Base-by-base conservation (phyloP, 139 green algal species). In the Nannochloris sp. region DNA sequence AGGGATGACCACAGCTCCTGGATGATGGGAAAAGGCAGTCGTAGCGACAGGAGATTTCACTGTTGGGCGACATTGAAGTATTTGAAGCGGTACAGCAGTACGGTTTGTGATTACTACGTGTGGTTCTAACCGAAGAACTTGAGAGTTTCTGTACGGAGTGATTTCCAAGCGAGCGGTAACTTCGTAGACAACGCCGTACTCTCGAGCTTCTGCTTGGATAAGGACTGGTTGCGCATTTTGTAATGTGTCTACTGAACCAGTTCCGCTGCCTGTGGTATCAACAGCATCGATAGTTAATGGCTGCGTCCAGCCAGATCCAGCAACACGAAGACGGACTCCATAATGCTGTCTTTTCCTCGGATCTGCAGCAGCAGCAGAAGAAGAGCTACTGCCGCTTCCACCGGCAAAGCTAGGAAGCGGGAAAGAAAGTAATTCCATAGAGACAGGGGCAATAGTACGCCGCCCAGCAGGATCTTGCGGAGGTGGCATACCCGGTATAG, bases 91-190 rank as follows among this genome's bases (percentile, higher is more conserved):
- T 31, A 88, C 75, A 24, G 82, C 76, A 1, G 85, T 91, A 29
- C 67, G 65, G 70, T 95, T 95, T 47, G 71, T 76, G 2, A 92
- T 62, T 37, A 90, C 64, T n/a, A 90, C 27, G 56, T 91, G 79
- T 0, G 82, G 78, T 47, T 92, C 84, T 63, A 95, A 46, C 2
- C 71, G 59, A 57, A 91, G 73, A 36, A 64, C 61, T 60, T 65
- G 54, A 6, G 55, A 69, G 14, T 60, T 60, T 25, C 35, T 46
- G n/a, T 42, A 65, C 12, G 64, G 57, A 2, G 65, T 63, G 14
- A 67, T 59, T 23, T 85, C 77, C 7, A 87, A 65, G 6, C 80
- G 64, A 6, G 70, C 68, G 14, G 82, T 71, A 27, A 87, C 61
- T 73, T 89, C 84, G 57, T 87, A 61, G 46, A 85, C 53, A 19